phyloP scores from a whole-genome alignment of 1,284 basidiomycete species.

The Vanrija sp. region DNA sequence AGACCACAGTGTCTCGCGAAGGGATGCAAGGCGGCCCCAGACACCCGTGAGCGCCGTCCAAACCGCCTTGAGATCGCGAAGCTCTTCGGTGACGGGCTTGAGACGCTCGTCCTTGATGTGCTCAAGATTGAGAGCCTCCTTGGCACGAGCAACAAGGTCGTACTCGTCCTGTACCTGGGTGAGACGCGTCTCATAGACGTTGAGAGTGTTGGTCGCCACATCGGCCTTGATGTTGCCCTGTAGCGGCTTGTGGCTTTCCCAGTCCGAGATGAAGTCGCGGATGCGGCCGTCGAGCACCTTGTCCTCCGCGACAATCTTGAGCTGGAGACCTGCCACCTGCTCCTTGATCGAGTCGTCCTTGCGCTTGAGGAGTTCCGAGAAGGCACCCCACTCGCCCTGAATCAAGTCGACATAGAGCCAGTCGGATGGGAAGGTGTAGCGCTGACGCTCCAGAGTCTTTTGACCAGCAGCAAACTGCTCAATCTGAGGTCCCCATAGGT shows the following conservation, averaged over 20 bases:
- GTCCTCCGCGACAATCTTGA: constrained; percentile 99
- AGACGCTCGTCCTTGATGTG: constrained; percentile 84
- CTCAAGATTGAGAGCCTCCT: constrained; percentile 93
- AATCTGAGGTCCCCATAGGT: constrained; percentile 96
- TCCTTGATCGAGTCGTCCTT: constrained; percentile 99
- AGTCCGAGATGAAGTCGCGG: constrained; percentile 81
- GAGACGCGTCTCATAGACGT: constrained; percentile 86
- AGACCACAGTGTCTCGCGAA: constrained; percentile 85
- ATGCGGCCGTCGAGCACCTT: constrained; percentile 95
- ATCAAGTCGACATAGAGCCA: constrained; percentile 99
- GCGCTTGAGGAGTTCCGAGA: constrained; percentile 93
- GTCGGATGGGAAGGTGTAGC: constrained; percentile 93
- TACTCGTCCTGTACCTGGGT: constrained; percentile 88
- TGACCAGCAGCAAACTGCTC: constrained; percentile 90
- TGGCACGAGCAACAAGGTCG: constrained; percentile 87
- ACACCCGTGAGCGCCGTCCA: constrained; percentile 98
- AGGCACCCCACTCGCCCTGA: constrained; percentile 95
- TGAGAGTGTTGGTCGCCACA: constrained; percentile 90
- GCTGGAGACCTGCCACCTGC: constrained; percentile 84
- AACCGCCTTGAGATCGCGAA: constrained; percentile 93
- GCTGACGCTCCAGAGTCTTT: constrained; percentile 92
- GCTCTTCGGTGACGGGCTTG: constrained; percentile 89
- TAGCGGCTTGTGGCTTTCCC: constrained; percentile 77
- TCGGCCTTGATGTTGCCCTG: constrained; percentile 94
- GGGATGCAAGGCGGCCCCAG: constrained; percentile 87